Evolutionary conservation across 352 stramenopile genomes (phyloP).

Genomic region (Globisporangium parvum): DNA sequence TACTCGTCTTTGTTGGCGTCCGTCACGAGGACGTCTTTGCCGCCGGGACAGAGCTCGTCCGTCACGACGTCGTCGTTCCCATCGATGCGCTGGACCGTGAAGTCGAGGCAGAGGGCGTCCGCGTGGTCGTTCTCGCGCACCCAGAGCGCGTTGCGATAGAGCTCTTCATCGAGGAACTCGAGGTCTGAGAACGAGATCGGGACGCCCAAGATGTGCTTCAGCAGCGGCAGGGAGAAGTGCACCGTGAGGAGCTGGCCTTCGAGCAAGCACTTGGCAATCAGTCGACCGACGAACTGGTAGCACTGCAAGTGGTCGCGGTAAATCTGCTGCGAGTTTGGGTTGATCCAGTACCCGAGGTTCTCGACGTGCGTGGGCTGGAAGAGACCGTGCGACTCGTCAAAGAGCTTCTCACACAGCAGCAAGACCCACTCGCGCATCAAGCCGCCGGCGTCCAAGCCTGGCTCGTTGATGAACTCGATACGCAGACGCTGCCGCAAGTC

Average conservation of each 20-base stretch:
- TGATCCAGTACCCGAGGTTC: conserved; percentile 81
- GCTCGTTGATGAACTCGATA: conserved; percentile 83
- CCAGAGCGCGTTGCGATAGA: conserved; percentile 65
- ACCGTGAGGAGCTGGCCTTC: conserved; percentile 74
- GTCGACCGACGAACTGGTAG: conserved; percentile 69
- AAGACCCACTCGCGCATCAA: conserved; percentile 78
- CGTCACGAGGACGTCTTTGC: conserved; percentile 90
- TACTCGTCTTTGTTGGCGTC: conserved; percentile 95
- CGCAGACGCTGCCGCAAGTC: conserved; percentile 67
- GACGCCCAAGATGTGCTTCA: conserved; percentile 80
- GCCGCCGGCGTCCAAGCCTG: conserved; percentile 65
- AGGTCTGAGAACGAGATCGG: conserved; percentile 79
- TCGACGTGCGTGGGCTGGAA: conserved; percentile 71
- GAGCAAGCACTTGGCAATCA: conserved; percentile 74
- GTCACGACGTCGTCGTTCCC: conserved; percentile 46
- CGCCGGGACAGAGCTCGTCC: conserved; percentile 89
- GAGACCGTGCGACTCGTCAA: conserved; percentile 71
- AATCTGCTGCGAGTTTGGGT: conserved; percentile 61
- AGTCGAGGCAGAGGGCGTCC: conserved; percentile 64
- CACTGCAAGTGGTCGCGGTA: conserved; percentile 65
- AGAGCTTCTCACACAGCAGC: conserved; percentile 69
- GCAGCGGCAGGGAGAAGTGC: conserved; percentile 66
- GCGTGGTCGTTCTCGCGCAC: conserved; percentile 59
- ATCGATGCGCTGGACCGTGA: conserved; percentile 54
- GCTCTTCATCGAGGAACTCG: conserved; percentile 73